Evolutionary conservation across 352 stramenopile genomes (phyloP).

Genomic region (Phytopythium mirpurense): DNA sequence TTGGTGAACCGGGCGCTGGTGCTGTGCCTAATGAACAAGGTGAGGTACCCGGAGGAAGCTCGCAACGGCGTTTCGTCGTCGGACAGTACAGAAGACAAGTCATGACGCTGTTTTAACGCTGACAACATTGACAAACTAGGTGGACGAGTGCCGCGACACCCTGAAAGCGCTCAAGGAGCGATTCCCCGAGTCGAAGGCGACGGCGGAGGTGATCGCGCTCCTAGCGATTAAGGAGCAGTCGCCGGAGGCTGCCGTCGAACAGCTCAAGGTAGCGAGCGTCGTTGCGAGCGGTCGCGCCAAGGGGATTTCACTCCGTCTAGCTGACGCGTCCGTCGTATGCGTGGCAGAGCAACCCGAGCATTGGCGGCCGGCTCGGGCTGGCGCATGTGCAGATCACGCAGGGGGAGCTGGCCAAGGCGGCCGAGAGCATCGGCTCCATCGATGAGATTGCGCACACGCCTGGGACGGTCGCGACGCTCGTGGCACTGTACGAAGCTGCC

Average conservation of each 20-base stretch:
- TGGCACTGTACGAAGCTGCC: slow-evolving; percentile 65
- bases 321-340: not conserved
- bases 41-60: slow-evolving; percentile 5
- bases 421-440: slow-evolving; percentile 59
- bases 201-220: slow-evolving; percentile 60
- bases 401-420: slow-evolving; percentile 38
- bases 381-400: slow-evolving; percentile 71
- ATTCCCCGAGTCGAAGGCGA: slow-evolving; percentile 50
- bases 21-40: slow-evolving; percentile 74
- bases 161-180: slow-evolving; percentile 47
- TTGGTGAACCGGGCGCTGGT: slow-evolving; percentile 68
- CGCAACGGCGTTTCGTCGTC: not conserved
- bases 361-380: slow-evolving; percentile 58
- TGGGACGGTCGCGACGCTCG: slow-evolving; percentile 75
- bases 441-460: slow-evolving; percentile 53
- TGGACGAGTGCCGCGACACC: slow-evolving; percentile 55
- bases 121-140: slow-evolving; percentile 23
- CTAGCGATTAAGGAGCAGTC: slow-evolving; percentile 67
- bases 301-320: not conserved
- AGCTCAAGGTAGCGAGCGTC: slow-evolving; percentile 39
- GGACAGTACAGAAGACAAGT: no score
- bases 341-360: slow-evolving; percentile 34
- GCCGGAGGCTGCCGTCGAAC: slow-evolving; percentile 38
- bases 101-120: no score
- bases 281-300: no score